Base-by-base conservation (phyloP, 169 alveolate genomes). In the Babesia bovis region DNA sequence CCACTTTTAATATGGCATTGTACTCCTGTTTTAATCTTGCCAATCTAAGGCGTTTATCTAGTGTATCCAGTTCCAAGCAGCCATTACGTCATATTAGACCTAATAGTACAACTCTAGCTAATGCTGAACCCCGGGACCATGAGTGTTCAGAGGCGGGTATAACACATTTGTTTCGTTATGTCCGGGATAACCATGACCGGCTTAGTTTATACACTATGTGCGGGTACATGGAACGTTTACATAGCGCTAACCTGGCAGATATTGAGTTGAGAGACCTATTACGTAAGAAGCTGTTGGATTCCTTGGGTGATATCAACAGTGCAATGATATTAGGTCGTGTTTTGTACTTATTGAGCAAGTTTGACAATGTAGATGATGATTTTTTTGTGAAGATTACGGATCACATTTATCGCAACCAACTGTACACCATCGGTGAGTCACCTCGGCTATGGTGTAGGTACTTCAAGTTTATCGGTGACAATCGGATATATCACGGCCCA, bases 381-480 rank as follows among this genome's bases (percentile, higher is more conserved):
- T 76, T 63, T 63, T 76, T 66, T 23, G 47, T 49, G 49, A 76
- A 40, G 65, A 42, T 76, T 10, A 47, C 71, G n/a, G 66, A 58
- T 47, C 77, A 50, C 56, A 76, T 76, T 15, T 57, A 65, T 49
- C 56, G 55, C 49, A 76, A 76, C 17, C 41, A 40, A 40, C 47
- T 76, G 1, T 76, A 76, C 40, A 77, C 85, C 1, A 5, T 50
- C 17, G 60, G 69, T 23, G 68, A 59, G 17, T n/a, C 15, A 21
- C 66, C 74, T 5, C 44, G 82, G 21, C 44, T 68, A 23, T 78
- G 87, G 87, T 33, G 66, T 32, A 19, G 72, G 30, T 78, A 78
- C 45, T 78, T 78, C 61, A 67, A 58, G 77, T 78, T 78, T 44
- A 58, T 78, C 25, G 87, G 87, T 1, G 57, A 40, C 25, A 78